phyloP scores from a whole-genome alignment of 2,329 filamentous ascomycete species.

The Paraphaeosphaeria sporulosa region DNA sequence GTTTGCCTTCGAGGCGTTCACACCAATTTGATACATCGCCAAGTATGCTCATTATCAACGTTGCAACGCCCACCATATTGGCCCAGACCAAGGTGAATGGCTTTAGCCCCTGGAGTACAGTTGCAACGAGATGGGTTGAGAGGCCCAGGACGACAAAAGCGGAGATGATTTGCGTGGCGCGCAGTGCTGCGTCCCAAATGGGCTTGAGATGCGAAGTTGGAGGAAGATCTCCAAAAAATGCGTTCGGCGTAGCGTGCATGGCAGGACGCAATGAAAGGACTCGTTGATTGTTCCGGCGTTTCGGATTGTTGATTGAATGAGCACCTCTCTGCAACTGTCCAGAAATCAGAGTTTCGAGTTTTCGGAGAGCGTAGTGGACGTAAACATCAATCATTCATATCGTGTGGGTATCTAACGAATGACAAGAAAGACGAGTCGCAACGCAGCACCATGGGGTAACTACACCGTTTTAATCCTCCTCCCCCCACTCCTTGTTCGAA shows the following conservation, averaged over 20 bases:
- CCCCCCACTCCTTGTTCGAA: neutral
- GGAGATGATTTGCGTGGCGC: neutral
- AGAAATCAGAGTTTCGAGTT: neutral
- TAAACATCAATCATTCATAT: slow-evolving; percentile 2
- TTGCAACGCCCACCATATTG: neutral
- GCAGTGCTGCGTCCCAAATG: neutral
- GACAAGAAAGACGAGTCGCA: neutral
- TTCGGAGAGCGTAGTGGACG: neutral
- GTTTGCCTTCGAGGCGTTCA: neutral
- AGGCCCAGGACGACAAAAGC: neutral
- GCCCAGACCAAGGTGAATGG: slow-evolving; percentile 1
- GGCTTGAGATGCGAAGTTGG: neutral
- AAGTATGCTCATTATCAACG: neutral
- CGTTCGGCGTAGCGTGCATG: neutral
- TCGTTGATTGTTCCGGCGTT: neutral
- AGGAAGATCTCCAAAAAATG: neutral
- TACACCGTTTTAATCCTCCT: neutral
- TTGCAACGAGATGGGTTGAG: neutral
- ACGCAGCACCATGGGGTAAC: neutral
- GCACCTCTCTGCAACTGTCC: neutral
- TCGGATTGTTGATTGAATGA: neutral
- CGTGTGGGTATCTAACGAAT: neutral
- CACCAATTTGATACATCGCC: neutral
- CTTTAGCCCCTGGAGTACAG: neutral
- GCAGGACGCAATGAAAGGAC: neutral